These are phyloP conservation scores for Lentinus tigrinus DNA, from an alignment of 768 basidiomycete species.

Conservation along the genomic window DNA sequence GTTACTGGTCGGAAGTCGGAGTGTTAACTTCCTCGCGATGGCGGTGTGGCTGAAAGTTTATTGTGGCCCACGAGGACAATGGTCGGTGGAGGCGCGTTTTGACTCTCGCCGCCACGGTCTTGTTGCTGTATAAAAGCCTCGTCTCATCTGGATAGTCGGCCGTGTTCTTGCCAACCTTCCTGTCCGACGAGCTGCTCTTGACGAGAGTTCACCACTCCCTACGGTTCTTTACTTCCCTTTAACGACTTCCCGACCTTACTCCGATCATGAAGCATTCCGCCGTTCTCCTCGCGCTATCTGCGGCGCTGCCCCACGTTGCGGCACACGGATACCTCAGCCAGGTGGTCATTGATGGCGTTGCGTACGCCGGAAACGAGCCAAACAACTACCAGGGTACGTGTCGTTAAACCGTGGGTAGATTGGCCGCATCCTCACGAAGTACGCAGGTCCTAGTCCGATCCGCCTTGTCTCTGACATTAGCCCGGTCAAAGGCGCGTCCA, in stretches of 20 bases:
- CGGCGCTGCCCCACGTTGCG: conserved; percentile 25
- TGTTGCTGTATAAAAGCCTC: no score
- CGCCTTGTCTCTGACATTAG: conserved; percentile 42
- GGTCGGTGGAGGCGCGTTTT: no score
- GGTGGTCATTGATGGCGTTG: conserved; percentile 43
- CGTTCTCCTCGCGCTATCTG: conserved; percentile 15
- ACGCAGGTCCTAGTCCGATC: conserved; percentile 38
- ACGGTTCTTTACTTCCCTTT: not conserved
- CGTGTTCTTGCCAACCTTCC: no score
- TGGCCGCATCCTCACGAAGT: not conserved
- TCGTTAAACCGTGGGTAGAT: not conserved
- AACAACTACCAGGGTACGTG: conserved; percentile 33
- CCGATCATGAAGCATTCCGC: conserved; percentile 8
- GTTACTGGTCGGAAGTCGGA: no score
- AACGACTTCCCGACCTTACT: not conserved
- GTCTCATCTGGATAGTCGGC: no score
- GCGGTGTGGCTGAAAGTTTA: no score
- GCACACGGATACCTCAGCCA: conserved; percentile 46
- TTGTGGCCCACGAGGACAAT: no score
- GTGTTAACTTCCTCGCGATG: no score
- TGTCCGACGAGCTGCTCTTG: not conserved
- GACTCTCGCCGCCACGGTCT: no score
- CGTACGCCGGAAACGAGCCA: conserved; percentile 44
- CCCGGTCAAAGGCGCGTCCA: conserved; percentile 57
- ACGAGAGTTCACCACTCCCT: not conserved